Evolutionary conservation across 306 rosid genomes (phyloP).

Genomic region (Astragalus glycyphyllos): DNA sequence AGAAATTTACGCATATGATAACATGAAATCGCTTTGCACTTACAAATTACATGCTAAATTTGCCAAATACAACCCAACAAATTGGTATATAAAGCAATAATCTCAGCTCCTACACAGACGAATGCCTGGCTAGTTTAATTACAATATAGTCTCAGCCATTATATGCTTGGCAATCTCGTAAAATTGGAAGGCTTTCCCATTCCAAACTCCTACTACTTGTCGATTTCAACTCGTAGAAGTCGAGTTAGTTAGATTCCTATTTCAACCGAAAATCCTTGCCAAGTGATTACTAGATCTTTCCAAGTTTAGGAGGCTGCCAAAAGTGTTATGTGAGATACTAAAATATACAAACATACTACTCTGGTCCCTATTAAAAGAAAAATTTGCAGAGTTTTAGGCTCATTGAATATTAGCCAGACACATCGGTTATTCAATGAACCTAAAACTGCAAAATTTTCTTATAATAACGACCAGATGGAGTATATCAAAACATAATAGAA

Average conservation of each 20-base stretch:
- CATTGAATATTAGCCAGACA: too few species aligned
- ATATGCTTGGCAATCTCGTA: conserved; percentile 37
- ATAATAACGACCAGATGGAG: too few species aligned
- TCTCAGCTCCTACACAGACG: conserved; percentile 53
- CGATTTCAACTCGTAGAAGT: conserved; percentile 42
- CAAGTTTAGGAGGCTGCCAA: conserved; percentile 67
- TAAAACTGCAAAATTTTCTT: too few species aligned
- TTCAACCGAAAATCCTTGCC: conserved; percentile 49
- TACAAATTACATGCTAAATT: conserved; percentile 53
- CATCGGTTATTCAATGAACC: too few species aligned
- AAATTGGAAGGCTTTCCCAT: conserved; percentile 46
- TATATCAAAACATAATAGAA: neutral
- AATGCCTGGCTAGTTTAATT: conserved; percentile 47
- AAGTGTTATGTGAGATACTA: conserved; percentile 16
- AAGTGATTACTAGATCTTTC: conserved; percentile 50
- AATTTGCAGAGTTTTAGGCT: too few species aligned
- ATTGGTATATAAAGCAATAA: conserved; percentile 48
- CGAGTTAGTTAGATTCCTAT: conserved; percentile 47
- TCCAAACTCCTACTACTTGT: conserved; percentile 51
- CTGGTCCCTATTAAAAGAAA: too few species aligned
- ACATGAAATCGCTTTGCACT: conserved; percentile 49
- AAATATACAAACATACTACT: conserved; percentile 15
- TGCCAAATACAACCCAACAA: conserved; percentile 48
- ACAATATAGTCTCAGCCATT: conserved; percentile 51
- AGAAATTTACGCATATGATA: conserved; percentile 40